Percentiles rank a stretch among this genome's conserved stretches.
Evolutionary conservation across 371 early-diverging fungal species (phyloP).

Genomic region (Zopfochytrium polystomum): DNA sequence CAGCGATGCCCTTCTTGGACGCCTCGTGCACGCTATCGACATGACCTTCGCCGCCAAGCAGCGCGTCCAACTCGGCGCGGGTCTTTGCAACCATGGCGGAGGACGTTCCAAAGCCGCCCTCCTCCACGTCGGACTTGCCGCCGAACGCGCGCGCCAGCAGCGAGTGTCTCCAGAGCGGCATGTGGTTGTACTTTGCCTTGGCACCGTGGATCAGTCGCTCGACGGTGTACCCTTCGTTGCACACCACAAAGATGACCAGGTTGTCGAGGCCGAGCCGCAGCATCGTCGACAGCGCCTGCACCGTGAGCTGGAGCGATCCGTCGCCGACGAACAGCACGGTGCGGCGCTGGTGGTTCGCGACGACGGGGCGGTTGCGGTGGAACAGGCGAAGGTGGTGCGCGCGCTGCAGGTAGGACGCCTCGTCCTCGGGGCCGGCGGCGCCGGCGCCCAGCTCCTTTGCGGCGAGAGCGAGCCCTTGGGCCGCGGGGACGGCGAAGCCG

Average conservation of each 20-base stretch:
- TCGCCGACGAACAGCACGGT: constrained; percentile 52
- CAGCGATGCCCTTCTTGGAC: constrained; percentile 13
- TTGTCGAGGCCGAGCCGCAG: constrained; percentile 46
- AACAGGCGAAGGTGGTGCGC: background rate
- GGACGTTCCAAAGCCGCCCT: constrained; percentile 1
- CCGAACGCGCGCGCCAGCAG: constrained; percentile 33
- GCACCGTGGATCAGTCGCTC: constrained; percentile 53
- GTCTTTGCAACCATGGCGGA: background rate
- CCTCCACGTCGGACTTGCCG: constrained; percentile 38
- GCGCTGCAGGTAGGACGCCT: background rate
- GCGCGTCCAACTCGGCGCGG: constrained; percentile 2
- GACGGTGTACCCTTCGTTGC: constrained; percentile 56
- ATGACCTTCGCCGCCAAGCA: constrained; percentile 11
- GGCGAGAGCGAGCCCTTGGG: constrained; percentile 1
- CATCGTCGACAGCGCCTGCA: constrained; percentile 48
- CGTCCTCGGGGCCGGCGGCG: background rate
- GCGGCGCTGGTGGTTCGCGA: constrained; percentile 39
- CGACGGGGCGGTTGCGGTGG: background rate
- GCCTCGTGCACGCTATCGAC: constrained; percentile 7
- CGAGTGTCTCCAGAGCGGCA: constrained; percentile 49
- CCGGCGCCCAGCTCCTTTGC: background rate
- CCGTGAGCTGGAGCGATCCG: constrained; percentile 54
- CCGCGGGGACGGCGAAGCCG: background rate
- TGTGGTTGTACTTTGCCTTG: constrained; percentile 48
- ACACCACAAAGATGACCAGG: constrained; percentile 50